A percentile compares a stretch with the other conserved stretches of the same genome.
Conservation (phyloP, 2,329 filamentous ascomycete genomes). For the Cercospora beticola region DNA sequence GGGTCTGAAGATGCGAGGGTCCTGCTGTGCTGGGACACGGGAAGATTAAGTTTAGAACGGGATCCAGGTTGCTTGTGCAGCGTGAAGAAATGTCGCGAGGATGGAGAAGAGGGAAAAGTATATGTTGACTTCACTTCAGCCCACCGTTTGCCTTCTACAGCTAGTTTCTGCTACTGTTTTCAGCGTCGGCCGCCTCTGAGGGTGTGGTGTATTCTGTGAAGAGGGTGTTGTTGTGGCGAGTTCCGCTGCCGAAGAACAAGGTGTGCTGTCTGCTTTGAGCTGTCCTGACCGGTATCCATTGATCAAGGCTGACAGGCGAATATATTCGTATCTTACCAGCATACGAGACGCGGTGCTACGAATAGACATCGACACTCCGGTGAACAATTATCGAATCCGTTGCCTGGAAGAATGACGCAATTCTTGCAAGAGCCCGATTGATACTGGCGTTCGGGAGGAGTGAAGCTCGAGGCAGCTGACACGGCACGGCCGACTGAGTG, state of each 20-base stretch:
- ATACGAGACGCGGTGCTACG: neutral
- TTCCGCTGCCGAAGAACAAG: neutral
- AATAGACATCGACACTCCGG: neutral
- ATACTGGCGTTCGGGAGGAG: neutral
- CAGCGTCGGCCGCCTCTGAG: neutral
- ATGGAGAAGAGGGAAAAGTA: too few relatives aligned
- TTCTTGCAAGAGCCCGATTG: neutral
- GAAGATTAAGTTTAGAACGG: neutral
- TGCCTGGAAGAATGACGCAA: neutral
- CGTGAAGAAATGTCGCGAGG: neutral
- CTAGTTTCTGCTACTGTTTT: neutral
- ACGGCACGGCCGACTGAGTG: neutral
- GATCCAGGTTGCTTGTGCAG: neutral
- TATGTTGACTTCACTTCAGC: slow-evolving; percentile 1
- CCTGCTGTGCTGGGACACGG: neutral
- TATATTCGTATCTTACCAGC: neutral
- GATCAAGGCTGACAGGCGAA: neutral
- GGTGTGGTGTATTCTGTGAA: neutral
- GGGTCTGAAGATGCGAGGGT: neutral
- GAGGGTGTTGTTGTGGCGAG: neutral
- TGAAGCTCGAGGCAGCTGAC: neutral
- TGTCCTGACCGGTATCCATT: neutral
- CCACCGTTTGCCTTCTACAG: neutral
- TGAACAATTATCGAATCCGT: neutral
- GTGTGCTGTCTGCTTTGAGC: neutral